A percentile compares a stretch with the other conserved stretches of the same genome.
phyloP scores from a whole-genome alignment of 257 asterid genomes.

The Galeopsis tetrahit region DNA sequence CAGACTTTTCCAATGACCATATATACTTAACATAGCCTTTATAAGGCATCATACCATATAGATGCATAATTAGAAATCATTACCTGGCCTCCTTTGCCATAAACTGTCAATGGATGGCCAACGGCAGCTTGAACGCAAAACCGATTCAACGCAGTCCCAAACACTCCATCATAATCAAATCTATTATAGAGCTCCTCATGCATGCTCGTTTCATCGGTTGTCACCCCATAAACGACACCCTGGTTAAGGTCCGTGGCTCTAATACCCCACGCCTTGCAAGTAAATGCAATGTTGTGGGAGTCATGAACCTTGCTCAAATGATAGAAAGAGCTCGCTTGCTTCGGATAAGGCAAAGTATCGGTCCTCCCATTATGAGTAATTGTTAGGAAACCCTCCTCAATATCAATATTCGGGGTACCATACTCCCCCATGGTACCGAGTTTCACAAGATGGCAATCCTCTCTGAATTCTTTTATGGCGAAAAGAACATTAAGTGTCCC shows the following conservation, averaged over 20 bases:
- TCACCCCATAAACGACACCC: constrained; percentile 93
- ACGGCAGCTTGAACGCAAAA: constrained; percentile 98
- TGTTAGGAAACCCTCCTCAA: constrained; percentile 93
- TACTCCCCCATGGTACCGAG: constrained; percentile 99
- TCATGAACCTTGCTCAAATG: constrained; percentile 96
- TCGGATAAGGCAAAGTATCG: constrained; percentile 92
- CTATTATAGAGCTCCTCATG: constrained; percentile 86
- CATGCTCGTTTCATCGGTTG: constrained; percentile 87
- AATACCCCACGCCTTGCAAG: constrained; percentile 97
- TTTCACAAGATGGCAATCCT: constrained; percentile 94
- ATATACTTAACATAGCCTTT: neutral
- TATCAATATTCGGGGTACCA: constrained; percentile 95
- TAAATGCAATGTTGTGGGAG: constrained; percentile 88
- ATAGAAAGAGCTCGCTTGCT: constrained; percentile 93
- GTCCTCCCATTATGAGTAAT: constrained; percentile 91
- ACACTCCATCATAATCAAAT: constrained; percentile 85
- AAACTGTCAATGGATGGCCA: constrained; percentile 93
- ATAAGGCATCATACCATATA: neutral
- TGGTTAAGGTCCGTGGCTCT: constrained; percentile 95
- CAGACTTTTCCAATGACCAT: too few species aligned
- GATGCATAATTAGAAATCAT: neutral
- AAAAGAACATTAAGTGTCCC: constrained; percentile 91
- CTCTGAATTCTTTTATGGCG: constrained; percentile 86
- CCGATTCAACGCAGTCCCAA: constrained; percentile 94
- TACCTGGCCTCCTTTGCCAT: constrained; percentile 99